Evolutionary conservation across 768 basidiomycete genomes (phyloP).

Genomic region (Russula ochroleuca): DNA sequence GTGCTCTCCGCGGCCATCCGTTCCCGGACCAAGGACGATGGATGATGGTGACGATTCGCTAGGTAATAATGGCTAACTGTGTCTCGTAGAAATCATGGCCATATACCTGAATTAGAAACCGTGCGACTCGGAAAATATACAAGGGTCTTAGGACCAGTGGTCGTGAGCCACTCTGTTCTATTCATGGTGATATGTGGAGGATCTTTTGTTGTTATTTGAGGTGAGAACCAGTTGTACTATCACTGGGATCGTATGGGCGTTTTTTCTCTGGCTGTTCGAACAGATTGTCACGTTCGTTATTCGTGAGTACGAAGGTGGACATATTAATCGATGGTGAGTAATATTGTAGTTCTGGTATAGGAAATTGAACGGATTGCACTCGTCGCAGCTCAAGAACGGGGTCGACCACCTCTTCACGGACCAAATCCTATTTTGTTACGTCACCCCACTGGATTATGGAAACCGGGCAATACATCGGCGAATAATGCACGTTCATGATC

Average conservation of each 20-base stretch:
- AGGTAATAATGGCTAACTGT: not conserved
- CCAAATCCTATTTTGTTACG: not conserved
- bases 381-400: not conserved
- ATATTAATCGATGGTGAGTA: no score
- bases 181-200: not conserved
- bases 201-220: not conserved
- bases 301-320: not conserved
- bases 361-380: not conserved
- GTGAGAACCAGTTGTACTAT: not conserved
- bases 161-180: not conserved
- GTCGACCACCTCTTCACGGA: not conserved
- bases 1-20: not conserved
- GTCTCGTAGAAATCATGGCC: not conserved
- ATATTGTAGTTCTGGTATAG: not conserved
- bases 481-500: not conserved
- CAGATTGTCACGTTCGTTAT: not conserved
- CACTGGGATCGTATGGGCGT: not conserved
- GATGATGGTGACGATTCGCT: not conserved
- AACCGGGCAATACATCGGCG: not conserved
- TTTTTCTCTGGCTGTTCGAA: not conserved
- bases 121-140: not conserved
- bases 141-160: not conserved
- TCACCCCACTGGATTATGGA: no score
- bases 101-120: not conserved
- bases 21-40: not conserved